Evolutionary conservation across 2,329 filamentous ascomycete genomes (phyloP).

Genomic region (Paecilomyces niveus): DNA sequence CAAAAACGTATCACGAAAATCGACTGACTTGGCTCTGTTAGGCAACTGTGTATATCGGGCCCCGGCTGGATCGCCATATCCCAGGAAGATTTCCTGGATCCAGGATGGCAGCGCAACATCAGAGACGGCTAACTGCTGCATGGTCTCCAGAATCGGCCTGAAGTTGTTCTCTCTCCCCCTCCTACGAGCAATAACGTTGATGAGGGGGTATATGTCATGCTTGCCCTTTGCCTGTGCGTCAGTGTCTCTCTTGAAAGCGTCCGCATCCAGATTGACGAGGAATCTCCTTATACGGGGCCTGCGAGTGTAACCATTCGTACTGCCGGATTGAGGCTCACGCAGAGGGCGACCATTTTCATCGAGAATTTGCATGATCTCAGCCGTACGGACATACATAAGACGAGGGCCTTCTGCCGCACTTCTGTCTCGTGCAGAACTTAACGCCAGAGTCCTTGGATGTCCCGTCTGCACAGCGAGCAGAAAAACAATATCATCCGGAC

Average conservation of each 20-base stretch:
- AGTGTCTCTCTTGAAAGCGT: slow-evolving; percentile 69
- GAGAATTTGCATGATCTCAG: slow-evolving; percentile 76
- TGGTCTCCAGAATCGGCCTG: slow-evolving; percentile 84
- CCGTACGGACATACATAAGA: slow-evolving; percentile 66
- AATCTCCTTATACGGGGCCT: slow-evolving; percentile 60
- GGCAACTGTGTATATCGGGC: slow-evolving; percentile 78
- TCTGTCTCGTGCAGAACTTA: slow-evolving; percentile 8
- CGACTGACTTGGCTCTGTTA: slow-evolving; percentile 69
- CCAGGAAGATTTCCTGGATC: slow-evolving; percentile 96
- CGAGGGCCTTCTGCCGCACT: slow-evolving; percentile 52
- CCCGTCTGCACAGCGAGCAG: slow-evolving; percentile 67
- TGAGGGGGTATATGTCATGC: slow-evolving; percentile 68
- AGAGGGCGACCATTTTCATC: slow-evolving; percentile 76
- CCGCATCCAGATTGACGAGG: slow-evolving; percentile 72
- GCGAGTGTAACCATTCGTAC: slow-evolving; percentile 55
- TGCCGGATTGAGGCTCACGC: slow-evolving; percentile 48
- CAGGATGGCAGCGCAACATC: slow-evolving; percentile 81
- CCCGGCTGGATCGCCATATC: slow-evolving; percentile 85
- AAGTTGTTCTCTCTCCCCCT: slow-evolving; percentile 94
- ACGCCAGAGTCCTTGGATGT: slow-evolving; percentile 13
- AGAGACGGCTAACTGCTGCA: slow-evolving; percentile 75
- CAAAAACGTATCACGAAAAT: slow-evolving; percentile 90
- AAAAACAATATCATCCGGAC: slow-evolving; percentile 83
- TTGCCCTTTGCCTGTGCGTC: slow-evolving; percentile 60
- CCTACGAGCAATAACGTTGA: slow-evolving; percentile 81